These are phyloP conservation scores for Candida sphagnicola DNA, from an alignment of 805 yeast species.

Conservation along the genomic window DNA sequence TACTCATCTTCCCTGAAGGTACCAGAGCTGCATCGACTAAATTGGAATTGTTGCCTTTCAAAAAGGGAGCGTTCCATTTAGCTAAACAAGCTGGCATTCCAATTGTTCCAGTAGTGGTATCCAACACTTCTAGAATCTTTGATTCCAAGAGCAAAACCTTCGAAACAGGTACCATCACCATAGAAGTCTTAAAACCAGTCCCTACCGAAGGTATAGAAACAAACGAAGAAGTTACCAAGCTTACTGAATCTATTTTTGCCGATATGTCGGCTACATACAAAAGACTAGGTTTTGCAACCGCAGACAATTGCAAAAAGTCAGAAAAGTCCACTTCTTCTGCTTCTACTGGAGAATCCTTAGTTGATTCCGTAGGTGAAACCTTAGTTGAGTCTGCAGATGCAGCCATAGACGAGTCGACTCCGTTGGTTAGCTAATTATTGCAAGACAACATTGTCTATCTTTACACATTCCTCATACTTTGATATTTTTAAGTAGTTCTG, in stretches of 20 bases:
- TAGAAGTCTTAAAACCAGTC: conserved; percentile 81
- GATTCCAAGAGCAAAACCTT: conserved; percentile 60
- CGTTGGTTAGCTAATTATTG: neutral
- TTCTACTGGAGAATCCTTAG: neutral
- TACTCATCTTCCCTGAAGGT: conserved; percentile 96
- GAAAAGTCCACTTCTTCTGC: neutral
- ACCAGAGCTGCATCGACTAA: conserved; percentile 77
- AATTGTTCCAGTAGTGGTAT: conserved; percentile 80
- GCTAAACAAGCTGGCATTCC: conserved; percentile 93
- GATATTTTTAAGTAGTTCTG: no score
- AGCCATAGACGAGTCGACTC: neutral
- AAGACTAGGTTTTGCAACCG: conserved; percentile 40
- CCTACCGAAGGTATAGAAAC: conserved; percentile 60
- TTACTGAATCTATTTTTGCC: conserved; percentile 53
- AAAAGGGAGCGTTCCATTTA: conserved; percentile 97
- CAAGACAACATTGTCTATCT: neutral
- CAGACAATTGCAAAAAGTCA: neutral
- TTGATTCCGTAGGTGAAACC: no score
- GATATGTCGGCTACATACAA: conserved; percentile 48
- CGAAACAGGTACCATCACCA: conserved; percentile 68
- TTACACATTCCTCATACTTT: neutral
- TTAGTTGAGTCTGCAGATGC: no score
- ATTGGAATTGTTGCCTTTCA: conserved; percentile 78
- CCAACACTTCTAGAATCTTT: conserved; percentile 77
- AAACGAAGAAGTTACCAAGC: conserved; percentile 63